These are phyloP conservation scores for Harringtonia aguacate DNA, from an alignment of 2,329 filamentous ascomycete species.

Conservation along the genomic window DNA sequence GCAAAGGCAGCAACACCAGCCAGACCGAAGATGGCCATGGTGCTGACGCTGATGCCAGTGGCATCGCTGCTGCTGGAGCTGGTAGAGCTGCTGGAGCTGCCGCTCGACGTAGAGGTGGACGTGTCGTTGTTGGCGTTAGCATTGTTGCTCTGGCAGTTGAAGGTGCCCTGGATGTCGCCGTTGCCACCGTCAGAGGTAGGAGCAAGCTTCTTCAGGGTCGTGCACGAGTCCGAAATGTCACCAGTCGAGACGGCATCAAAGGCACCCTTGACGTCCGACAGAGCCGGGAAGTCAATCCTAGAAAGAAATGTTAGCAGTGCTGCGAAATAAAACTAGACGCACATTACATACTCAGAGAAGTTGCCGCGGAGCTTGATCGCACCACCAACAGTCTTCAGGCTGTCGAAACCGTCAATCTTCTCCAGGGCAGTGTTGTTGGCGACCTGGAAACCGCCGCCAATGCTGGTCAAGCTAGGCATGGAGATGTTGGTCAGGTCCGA, in stretches of 20 bases:
- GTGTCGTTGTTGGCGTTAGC: slow-evolving; percentile 40
- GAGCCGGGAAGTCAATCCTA: slow-evolving; percentile 59
- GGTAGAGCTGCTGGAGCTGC: slow-evolving; percentile 17
- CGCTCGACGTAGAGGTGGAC: slow-evolving; percentile 19
- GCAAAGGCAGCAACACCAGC: slow-evolving; percentile 28
- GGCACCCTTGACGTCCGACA: slow-evolving; percentile 59
- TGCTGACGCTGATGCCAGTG: slow-evolving; percentile 35
- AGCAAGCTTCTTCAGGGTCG: slow-evolving; percentile 35
- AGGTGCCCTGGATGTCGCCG: slow-evolving; percentile 35
- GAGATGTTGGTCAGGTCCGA: slow-evolving; percentile 59
- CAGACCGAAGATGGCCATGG: slow-evolving; percentile 33
- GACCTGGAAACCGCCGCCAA: slow-evolving; percentile 73
- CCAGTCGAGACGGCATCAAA: slow-evolving; percentile 59
- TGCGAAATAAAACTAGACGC: neutral
- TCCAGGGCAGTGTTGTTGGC: slow-evolving; percentile 77
- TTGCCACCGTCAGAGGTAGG: slow-evolving; percentile 25
- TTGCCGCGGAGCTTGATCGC: slow-evolving; percentile 77
- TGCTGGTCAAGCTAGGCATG: slow-evolving; percentile 54
- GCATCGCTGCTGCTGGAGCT: slow-evolving; percentile 26
- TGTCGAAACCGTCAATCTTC: slow-evolving; percentile 55
- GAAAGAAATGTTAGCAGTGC: neutral
- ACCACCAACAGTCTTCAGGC: slow-evolving; percentile 61
- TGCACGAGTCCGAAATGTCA: slow-evolving; percentile 47
- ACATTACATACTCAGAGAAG: slow-evolving; percentile 62
- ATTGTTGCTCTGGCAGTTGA: slow-evolving; percentile 40